Percentiles rank a stretch among this genome's conserved stretches.
Evolutionary conservation across 306 rosid species (phyloP).

Genomic region (Notholithocarpus densiflorus): DNA sequence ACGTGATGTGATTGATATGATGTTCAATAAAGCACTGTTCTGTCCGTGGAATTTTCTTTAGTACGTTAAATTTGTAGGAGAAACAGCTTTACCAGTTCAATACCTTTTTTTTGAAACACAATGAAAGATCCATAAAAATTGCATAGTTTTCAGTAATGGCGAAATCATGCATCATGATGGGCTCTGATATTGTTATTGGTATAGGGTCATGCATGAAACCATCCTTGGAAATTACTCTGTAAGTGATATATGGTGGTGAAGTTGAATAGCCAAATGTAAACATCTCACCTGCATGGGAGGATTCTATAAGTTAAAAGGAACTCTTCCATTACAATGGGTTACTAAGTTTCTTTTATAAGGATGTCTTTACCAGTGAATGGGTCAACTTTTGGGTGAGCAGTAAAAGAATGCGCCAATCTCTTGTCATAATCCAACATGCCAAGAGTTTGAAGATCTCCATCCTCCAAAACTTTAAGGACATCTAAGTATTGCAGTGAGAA

Average conservation of each 20-base stretch:
- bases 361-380: conserved; percentile 74
- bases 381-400: conserved; percentile 99
- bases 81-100: conserved; percentile 3
- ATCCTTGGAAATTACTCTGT: conserved; percentile 88
- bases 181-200: conserved; percentile 79
- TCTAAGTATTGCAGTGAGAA: conserved; percentile 40
- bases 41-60: not conserved
- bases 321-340: conserved; percentile 7
- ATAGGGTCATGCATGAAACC: conserved; percentile 92
- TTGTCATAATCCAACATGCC: conserved; percentile 94
- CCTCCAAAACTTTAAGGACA: conserved; percentile 88
- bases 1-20: conserved; percentile 1
- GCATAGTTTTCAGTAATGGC: conserved; percentile 92
- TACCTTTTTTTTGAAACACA: conserved; percentile 85
- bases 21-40: not conserved
- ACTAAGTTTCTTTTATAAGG: conserved; percentile 18
- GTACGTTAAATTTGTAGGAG: conserved; percentile 4
- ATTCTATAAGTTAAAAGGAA: conserved; percentile 18
- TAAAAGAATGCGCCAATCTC: conserved; percentile 83
- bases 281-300: conserved; percentile 81
- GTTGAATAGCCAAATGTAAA: conserved; percentile 91
- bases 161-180: conserved; percentile 97
- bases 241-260: conserved; percentile 80
- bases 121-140: conserved; percentile 88
- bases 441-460: conserved; percentile 93